These are phyloP conservation scores for Hippophae tibetana DNA, from an alignment of 306 rosid genomes.

Conservation along the genomic window DNA sequence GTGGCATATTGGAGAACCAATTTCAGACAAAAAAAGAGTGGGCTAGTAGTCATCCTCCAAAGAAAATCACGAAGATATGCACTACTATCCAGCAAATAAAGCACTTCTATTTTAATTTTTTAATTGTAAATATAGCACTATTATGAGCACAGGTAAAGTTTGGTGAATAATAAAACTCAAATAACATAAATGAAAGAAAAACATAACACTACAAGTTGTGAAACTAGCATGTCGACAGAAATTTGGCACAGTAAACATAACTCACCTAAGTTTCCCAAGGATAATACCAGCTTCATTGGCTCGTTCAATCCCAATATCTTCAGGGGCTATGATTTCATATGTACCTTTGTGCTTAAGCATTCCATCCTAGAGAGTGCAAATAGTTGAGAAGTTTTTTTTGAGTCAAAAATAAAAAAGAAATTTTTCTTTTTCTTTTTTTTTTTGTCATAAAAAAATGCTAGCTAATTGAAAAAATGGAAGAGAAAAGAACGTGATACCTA, in stretches of 20 bases:
- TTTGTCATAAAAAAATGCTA: no score
- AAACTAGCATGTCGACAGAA: background rate
- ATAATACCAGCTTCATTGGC: constrained; percentile 86
- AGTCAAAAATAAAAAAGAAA: background rate
- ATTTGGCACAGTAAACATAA: background rate
- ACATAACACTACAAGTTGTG: background rate
- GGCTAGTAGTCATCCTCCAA: no score
- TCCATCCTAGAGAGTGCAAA: constrained; percentile 59
- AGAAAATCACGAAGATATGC: no score
- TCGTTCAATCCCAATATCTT: constrained; percentile 81
- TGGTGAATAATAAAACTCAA: no score
- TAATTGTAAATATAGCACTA: no score
- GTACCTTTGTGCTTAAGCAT: constrained; percentile 93
- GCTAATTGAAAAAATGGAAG: background rate
- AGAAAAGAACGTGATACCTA: background rate
- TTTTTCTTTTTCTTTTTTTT: no score
- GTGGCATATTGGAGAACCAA: no score
- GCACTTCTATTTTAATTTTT: no score
- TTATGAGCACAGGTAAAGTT: no score
- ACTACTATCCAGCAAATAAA: no score
- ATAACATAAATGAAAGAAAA: background rate
- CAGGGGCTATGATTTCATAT: constrained; percentile 87
- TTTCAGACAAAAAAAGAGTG: no score
- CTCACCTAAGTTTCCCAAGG: constrained; percentile 84
- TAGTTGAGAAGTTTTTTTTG: background rate